Base-by-base conservation (phyloP, 192 early-diverging fungal genomes). In the Coemansia sp. region DNA sequence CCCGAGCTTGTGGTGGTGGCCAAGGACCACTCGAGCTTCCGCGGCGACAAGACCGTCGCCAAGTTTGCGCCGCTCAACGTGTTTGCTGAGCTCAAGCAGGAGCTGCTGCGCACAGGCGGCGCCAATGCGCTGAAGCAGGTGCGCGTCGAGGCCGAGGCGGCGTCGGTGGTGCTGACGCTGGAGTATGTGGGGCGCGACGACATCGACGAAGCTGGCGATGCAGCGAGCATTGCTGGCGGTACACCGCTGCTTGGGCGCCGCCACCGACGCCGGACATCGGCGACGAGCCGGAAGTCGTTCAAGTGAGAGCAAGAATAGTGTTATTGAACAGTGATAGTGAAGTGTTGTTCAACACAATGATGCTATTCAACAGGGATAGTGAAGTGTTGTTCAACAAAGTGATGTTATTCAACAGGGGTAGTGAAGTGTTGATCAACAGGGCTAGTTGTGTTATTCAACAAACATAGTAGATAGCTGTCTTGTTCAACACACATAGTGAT, bases 11-110 rank as follows among this genome's bases (percentile, higher is more conserved):
- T 37, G 5, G 62, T 74, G 14, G 60, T 64, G 1, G 59, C 72
- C 7, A 79, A 79, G 61, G 76, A 79, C 54, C 76, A 79, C 47
- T 70, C 71, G 52, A 79, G 71, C 54, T 79, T 79, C 71, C 76
- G 71, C 45, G 61, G 76, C 53, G 76, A 79, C 61, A 79, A 74
- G 71, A 54, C 55, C 11, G 17, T 79, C 42, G 70, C 64, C 28
- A 67, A 64, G 55, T 70, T 70, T 55, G 52, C 52, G 8, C 44
- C 40, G 0, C 40, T 73, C 55, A 67, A 61, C 11, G 34, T 65
- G 48, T 74, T 74, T 63, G 64, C 47, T 5, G 70, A 70, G 60
- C 67, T 79, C 6, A 79, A 70, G 64, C 15, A 17, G 28, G 67
- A 70, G 6, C 54, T 79, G 11, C 17, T 79, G 40, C 36, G 50